Conservation (phyloP, 176 grass and related monocot species). For the Musa acuminata region DNA sequence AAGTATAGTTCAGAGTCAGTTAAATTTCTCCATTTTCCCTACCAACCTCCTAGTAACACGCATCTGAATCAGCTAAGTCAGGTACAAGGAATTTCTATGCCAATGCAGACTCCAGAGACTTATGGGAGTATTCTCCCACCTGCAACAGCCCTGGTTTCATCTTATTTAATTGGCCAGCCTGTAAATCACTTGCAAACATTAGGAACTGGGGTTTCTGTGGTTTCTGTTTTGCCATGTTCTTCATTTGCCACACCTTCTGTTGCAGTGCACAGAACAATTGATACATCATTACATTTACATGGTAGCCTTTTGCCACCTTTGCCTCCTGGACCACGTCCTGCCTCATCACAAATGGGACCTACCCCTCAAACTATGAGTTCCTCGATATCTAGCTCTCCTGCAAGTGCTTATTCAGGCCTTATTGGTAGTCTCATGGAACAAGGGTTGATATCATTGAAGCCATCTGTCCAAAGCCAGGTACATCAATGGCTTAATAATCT, state of each 20-base stretch:
- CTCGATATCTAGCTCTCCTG: constrained; percentile 23
- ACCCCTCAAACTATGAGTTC: constrained; percentile 36
- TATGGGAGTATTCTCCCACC: constrained; percentile 27
- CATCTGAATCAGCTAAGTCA: constrained; percentile 35
- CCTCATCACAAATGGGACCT: constrained; percentile 38
- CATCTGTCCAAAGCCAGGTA: constrained; percentile 51
- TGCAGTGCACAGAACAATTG: constrained; percentile 12
- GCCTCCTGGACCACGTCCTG: constrained; percentile 41
- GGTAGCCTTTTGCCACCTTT: constrained; percentile 46
- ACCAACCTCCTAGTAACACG: constrained; percentile 35
- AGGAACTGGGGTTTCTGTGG: constrained; percentile 25
- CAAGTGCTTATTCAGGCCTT: constrained; percentile 50
- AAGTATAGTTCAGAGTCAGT: constrained; percentile 10
- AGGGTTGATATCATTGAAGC: constrained; percentile 64
- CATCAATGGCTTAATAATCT: not conserved
- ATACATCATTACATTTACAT: constrained; percentile 20
- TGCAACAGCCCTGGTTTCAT: constrained; percentile 9
- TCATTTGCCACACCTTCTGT: constrained; percentile 27
- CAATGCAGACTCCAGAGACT: constrained; percentile 33
- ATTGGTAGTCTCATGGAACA: constrained; percentile 75
- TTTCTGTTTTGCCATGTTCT: constrained; percentile 32
- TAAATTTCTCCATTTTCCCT: constrained; percentile 26
- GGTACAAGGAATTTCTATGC: constrained; percentile 28
- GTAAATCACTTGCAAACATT: constrained; percentile 31
- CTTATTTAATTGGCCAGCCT: constrained; percentile 11